A percentile compares a stretch with the other conserved stretches of the same genome.
These are phyloP conservation scores for Luffa acutangula DNA, from an alignment of 306 rosid species.

Conservation along the genomic window DNA sequence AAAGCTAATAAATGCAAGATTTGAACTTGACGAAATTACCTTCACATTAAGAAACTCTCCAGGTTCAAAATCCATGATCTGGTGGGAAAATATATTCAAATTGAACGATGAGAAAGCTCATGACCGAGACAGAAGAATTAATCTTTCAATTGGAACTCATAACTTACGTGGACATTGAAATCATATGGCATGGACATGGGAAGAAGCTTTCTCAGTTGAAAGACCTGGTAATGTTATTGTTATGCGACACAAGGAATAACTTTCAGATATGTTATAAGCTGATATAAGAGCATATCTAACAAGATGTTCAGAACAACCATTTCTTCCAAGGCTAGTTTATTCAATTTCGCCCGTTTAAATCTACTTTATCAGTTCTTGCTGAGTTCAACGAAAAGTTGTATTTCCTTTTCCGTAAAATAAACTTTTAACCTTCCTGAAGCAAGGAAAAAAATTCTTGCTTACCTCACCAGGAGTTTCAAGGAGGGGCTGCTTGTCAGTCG, in stretches of 20 bases:
- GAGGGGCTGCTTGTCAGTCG: conserved; percentile 74
- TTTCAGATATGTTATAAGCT: background rate
- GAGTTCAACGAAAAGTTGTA: background rate
- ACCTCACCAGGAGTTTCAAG: conserved; percentile 97
- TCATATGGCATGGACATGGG: conserved; percentile 71
- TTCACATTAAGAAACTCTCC: conserved; percentile 89
- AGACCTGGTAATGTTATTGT: conserved; percentile 36
- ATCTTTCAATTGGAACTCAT: background rate
- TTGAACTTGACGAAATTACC: conserved; percentile 31
- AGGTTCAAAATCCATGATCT: conserved; percentile 96
- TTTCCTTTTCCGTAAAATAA: background rate
- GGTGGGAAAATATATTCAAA: conserved; percentile 20
- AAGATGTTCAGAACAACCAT: background rate
- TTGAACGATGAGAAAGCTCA: conserved; percentile 1
- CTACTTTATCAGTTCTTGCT: background rate
- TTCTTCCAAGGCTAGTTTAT: background rate
- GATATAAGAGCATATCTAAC: background rate
- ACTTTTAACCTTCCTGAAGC: background rate
- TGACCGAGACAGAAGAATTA: conserved; percentile 4
- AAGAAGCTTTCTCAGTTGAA: conserved; percentile 84
- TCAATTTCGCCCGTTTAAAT: background rate
- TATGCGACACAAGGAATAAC: background rate
- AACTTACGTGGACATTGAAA: conserved; percentile 88
- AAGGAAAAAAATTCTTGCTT: background rate
- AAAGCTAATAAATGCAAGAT: background rate